Evolutionary conservation across 73 alveolate species (phyloP).

Genomic region (Uronychia setigera): DNA sequence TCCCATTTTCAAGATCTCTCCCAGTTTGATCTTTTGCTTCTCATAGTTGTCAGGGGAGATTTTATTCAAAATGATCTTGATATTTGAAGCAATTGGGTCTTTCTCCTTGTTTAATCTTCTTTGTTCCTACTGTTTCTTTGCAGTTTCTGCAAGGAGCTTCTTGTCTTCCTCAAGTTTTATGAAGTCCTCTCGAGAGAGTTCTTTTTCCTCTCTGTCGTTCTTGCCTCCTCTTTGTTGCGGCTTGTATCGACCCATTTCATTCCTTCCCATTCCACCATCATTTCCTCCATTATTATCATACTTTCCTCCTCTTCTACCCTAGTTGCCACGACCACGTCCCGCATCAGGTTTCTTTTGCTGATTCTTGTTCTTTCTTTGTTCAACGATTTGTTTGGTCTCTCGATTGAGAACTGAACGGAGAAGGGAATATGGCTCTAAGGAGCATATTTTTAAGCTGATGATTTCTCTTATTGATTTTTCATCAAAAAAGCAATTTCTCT

Average conservation of each 20-base stretch:
- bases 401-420: too few relatives aligned
- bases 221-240: not conserved
- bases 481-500: too few relatives aligned
- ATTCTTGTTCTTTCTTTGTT: too few relatives aligned
- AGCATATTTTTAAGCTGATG: too few relatives aligned
- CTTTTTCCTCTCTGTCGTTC: not conserved
- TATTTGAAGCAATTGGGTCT: slow-evolving; percentile 7
- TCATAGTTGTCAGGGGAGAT: slow-evolving; percentile 20
- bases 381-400: too few relatives aligned
- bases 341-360: too few relatives aligned
- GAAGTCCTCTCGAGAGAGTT: not conserved
- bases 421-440: too few relatives aligned
- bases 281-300: too few relatives aligned
- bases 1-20: slow-evolving; percentile 7
- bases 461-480: too few relatives aligned
- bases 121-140: not conserved
- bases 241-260: not conserved
- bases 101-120: slow-evolving; percentile 10
- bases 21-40: not conserved
- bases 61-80: slow-evolving; percentile 22
- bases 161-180: slow-evolving; percentile 2
- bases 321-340: too few relatives aligned
- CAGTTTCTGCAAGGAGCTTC: slow-evolving; percentile 1
- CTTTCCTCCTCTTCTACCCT: too few relatives aligned
- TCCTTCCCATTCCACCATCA: not conserved